A percentile compares a stretch with the other conserved stretches of the same genome.
Conservation (phyloP, 1,284 basidiomycete species). For the Cutaneotrichosporon daszewskae region DNA sequence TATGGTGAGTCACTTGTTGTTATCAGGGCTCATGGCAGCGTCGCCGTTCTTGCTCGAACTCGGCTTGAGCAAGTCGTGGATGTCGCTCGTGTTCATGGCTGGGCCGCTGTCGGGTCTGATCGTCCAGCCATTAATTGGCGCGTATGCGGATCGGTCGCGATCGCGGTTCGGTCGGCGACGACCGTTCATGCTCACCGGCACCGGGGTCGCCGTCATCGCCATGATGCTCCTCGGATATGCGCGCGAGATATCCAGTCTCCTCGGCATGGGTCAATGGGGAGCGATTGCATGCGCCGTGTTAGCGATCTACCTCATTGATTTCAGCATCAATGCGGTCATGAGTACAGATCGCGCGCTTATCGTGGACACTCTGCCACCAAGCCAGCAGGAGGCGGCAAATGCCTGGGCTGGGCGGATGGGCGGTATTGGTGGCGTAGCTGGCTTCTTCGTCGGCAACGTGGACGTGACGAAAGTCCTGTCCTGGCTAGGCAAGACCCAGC, state of each 20-base stretch:
- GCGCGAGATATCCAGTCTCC: constrained; percentile 61
- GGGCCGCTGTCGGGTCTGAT: constrained; percentile 87
- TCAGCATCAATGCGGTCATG: constrained; percentile 73
- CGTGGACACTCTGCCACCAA: constrained; percentile 54
- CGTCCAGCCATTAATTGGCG: constrained; percentile 82
- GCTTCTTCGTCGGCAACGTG: constrained; percentile 77
- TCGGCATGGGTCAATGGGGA: constrained; percentile 46
- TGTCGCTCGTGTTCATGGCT: constrained; percentile 88
- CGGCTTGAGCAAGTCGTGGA: constrained; percentile 77
- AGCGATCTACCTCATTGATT: constrained; percentile 85
- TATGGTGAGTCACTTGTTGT: constrained; percentile 69
- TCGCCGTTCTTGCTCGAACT: constrained; percentile 88
- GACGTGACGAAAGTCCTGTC: constrained; percentile 62
- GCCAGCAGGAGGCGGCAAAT: constrained; percentile 76
- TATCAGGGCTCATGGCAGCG: constrained; percentile 49
- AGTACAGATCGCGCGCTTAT: constrained; percentile 49
- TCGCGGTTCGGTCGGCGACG: constrained; percentile 76
- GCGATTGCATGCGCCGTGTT: constrained; percentile 70
- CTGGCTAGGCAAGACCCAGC: constrained; percentile 63
- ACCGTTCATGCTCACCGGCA: constrained; percentile 74
- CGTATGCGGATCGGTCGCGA: constrained; percentile 79
- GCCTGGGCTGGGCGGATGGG: constrained; percentile 93
- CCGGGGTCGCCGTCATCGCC: constrained; percentile 61
- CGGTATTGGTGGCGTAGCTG: constrained; percentile 71
- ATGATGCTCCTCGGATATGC: constrained; percentile 85